Evolutionary conservation across 768 basidiomycete species (phyloP), one percentile per base, ranked within the genome.

Genomic region (Dentipellis sp.): DNA sequence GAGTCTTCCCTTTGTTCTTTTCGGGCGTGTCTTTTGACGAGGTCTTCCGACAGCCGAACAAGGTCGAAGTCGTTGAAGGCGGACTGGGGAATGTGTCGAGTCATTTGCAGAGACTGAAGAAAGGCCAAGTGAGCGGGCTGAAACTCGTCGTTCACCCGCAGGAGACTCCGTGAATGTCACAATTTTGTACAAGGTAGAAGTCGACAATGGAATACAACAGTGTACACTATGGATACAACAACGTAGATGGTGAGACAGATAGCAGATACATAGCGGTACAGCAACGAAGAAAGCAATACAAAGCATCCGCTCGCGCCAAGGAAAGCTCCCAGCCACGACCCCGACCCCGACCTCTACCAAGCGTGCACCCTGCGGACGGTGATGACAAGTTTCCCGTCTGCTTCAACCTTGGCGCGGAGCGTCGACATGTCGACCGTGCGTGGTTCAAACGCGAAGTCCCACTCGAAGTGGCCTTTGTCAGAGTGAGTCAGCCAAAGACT

Each of bases 81-180:
- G 67, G 67, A 16, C 56, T 68, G 19, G 55, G 56, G 36, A 65
- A 65, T 23, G 65, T 67, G 36, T 46, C 55, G 1, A 58, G 48
- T 16, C 67, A 58, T 4, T 39, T 68, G 22, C 34, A 63, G 48
- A 55, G 58, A 45, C 14, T 66, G 22, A 14, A 38, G 34, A 54
- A 34, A 4, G 56, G 64, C n/a, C 50, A 64, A 37, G 64, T 66
- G 40, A 67, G 66, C 39, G 67, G 65, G 3, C 51, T 63, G 11
- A 68, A 68, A 53, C 51, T 68, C 5, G 55, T 68, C 9, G 63
- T 56, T 17, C 59, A 7, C n/a, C 48, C 34, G 53, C n/a, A 29
- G 46, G 54, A 52, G 19, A 50, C 21, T 21, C 48, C 7, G 9
- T 50, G 48, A 50, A 45, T 3, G 42, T 11, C 48, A 16, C 6